These are phyloP conservation scores for Dichotomocladium elegans DNA, from an alignment of 371 early-diverging fungal genomes.

Conservation along the genomic window DNA sequence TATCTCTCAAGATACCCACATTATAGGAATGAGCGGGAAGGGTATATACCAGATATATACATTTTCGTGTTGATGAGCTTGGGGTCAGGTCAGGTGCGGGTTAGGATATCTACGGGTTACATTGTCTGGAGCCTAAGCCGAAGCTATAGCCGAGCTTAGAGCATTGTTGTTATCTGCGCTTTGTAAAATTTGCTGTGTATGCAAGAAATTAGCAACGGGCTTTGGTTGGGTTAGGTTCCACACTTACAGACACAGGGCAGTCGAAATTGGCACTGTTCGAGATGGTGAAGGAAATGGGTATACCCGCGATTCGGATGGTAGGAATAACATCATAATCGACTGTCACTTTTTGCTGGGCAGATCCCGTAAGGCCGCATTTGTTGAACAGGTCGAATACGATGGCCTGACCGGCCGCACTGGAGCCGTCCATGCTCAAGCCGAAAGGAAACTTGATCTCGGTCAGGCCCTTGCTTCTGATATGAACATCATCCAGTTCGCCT, in stretches of 20 bases:
- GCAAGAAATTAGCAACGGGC: too few species aligned
- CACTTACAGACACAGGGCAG: conserved; percentile 34
- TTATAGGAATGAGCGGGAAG: too few species aligned
- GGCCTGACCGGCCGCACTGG: conserved; percentile 17
- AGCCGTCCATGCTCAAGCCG: conserved; percentile 25
- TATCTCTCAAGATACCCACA: too few species aligned
- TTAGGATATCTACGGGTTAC: too few species aligned
- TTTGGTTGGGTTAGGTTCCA: too few species aligned
- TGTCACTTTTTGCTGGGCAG: conserved; percentile 18
- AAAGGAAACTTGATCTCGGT: conserved; percentile 48
- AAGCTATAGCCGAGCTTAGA: too few species aligned
- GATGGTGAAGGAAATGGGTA: conserved; percentile 46
- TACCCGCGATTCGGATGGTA: conserved; percentile 42
- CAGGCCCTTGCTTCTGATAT: conserved; percentile 39
- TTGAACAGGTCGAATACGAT: conserved; percentile 37
- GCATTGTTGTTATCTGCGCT: too few species aligned
- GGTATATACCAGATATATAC: too few species aligned
- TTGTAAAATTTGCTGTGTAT: too few species aligned
- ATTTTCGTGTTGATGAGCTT: too few species aligned
- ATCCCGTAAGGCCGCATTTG: conserved; percentile 42
- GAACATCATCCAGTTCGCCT: conserved; percentile 40
- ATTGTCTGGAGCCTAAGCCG: too few species aligned
- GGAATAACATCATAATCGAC: conserved; percentile 53
- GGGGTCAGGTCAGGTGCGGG: too few species aligned
- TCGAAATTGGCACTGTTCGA: conserved; percentile 25